phyloP scores from a whole-genome alignment of 192 early-diverging fungal species.

The Backusella psychrophila region DNA sequence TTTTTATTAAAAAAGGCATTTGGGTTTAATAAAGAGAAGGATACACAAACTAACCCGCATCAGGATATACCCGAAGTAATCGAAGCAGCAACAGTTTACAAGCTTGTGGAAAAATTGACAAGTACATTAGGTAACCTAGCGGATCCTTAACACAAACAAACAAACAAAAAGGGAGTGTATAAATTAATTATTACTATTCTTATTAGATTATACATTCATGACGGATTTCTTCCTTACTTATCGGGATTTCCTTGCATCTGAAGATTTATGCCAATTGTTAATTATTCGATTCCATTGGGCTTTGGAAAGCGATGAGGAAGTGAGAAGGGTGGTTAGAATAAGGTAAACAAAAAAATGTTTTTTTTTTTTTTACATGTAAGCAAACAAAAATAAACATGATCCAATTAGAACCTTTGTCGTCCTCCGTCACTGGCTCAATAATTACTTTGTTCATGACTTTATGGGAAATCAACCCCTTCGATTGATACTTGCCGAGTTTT shows the following conservation, averaged over 20 bases:
- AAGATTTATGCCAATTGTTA: constrained; percentile 49
- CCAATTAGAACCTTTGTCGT: constrained; percentile 50
- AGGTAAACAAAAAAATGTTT: constrained; percentile 25
- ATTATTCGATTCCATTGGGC: constrained; percentile 59
- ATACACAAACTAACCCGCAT: background rate
- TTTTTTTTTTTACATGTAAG: background rate
- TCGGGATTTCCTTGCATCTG: constrained; percentile 51
- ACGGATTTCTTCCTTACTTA: constrained; percentile 66
- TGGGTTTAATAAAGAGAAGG: background rate
- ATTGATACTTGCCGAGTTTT: constrained; percentile 31
- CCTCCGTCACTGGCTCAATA: constrained; percentile 57
- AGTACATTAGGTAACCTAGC: constrained; percentile 34
- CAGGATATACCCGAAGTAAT: constrained; percentile 20
- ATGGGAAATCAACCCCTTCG: constrained; percentile 42
- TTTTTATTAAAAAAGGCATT: constrained; percentile 9
- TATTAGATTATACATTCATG: constrained; percentile 54
- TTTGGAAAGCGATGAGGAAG: constrained; percentile 42
- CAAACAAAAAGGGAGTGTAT: background rate
- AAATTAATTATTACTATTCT: too few relatives aligned
- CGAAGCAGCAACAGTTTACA: constrained; percentile 52
- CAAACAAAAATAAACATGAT: background rate
- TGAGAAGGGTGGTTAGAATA: constrained; percentile 50
- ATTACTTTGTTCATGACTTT: constrained; percentile 61
- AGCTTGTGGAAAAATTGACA: constrained; percentile 55
- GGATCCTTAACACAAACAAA: background rate